A percentile compares a stretch with the other conserved stretches of the same genome.
These are phyloP conservation scores for Macrocystidia cucumis DNA, from an alignment of 1,284 basidiomycete genomes.

Conservation along the genomic window DNA sequence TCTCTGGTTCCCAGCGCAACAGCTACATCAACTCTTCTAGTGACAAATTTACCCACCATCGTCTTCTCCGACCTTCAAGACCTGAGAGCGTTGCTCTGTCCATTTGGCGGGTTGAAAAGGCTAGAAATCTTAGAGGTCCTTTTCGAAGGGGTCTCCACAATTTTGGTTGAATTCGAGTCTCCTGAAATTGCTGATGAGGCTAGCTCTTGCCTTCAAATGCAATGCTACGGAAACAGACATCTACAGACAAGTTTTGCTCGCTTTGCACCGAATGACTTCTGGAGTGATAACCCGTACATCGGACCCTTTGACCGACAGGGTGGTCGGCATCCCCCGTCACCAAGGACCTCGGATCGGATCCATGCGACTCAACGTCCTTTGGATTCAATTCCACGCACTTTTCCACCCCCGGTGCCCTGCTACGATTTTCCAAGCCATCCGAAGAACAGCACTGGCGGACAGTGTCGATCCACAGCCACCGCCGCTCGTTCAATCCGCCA, in stretches of 20 bases:
- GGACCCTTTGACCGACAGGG: too few relatives aligned
- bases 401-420: too few relatives aligned
- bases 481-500: too few relatives aligned
- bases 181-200: constrained; percentile 52
- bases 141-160: constrained; percentile 36
- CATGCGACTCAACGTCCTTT: too few relatives aligned
- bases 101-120: constrained; percentile 60
- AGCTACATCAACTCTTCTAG: constrained; percentile 47
- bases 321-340: too few relatives aligned
- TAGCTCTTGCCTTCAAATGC: constrained; percentile 47
- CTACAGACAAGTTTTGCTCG: constrained; percentile 40
- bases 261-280: too few relatives aligned
- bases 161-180: constrained; percentile 54
- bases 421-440: too few relatives aligned
- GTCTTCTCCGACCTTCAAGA: constrained; percentile 61
- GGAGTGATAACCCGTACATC: too few relatives aligned
- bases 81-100: constrained; percentile 63
- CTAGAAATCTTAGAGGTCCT: constrained; percentile 32
- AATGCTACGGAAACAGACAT: constrained; percentile 46
- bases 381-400: too few relatives aligned
- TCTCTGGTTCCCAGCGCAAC: constrained; percentile 25
- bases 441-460: too few relatives aligned
- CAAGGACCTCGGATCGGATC: too few relatives aligned
- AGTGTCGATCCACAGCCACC: too few relatives aligned
- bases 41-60: constrained; percentile 57